A percentile compares a stretch with the other conserved stretches of the same genome.
Evolutionary conservation across 257 asterid species (phyloP).

Genomic region (Coffea eugenioides): DNA sequence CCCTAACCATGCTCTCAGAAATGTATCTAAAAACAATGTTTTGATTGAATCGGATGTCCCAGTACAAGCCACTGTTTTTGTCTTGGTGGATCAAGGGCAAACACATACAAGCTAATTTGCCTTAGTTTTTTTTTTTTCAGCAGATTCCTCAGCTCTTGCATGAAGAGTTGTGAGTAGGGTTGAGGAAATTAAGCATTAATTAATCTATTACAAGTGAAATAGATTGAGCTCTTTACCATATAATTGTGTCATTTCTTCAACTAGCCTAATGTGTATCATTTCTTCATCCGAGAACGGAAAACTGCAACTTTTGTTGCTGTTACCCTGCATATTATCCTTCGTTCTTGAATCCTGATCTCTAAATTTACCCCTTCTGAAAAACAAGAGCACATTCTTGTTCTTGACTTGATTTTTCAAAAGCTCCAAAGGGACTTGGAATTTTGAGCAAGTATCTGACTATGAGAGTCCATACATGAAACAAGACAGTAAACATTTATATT

Average conservation of each 20-base stretch:
- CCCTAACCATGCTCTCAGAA: conserved; percentile 60
- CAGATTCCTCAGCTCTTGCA: not conserved
- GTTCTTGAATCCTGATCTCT: too few species aligned
- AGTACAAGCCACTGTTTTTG: conserved; percentile 52
- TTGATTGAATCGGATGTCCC: conserved; percentile 50
- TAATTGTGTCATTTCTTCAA: not conserved
- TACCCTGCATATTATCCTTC: too few species aligned
- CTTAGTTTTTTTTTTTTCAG: not conserved
- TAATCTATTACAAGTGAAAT: not conserved
- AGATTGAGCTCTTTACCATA: not conserved
- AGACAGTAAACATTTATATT: not conserved
- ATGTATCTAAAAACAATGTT: conserved; percentile 50
- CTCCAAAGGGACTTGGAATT: not conserved
- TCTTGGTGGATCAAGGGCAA: conserved; percentile 68
- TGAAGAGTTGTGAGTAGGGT: conserved; percentile 1
- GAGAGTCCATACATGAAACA: not conserved
- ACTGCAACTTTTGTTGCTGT: too few species aligned
- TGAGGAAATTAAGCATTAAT: conserved; percentile 1
- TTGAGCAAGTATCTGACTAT: not conserved
- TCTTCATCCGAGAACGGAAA: too few species aligned
- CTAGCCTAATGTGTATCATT: not conserved
- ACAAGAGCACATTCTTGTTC: not conserved
- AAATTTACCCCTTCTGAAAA: too few species aligned
- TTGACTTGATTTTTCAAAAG: not conserved
- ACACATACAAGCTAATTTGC: not conserved